Percentiles rank a stretch among this genome's conserved stretches.
Conservation (phyloP, 257 asterid genomes). For the Fraxinus cuspidata region DNA sequence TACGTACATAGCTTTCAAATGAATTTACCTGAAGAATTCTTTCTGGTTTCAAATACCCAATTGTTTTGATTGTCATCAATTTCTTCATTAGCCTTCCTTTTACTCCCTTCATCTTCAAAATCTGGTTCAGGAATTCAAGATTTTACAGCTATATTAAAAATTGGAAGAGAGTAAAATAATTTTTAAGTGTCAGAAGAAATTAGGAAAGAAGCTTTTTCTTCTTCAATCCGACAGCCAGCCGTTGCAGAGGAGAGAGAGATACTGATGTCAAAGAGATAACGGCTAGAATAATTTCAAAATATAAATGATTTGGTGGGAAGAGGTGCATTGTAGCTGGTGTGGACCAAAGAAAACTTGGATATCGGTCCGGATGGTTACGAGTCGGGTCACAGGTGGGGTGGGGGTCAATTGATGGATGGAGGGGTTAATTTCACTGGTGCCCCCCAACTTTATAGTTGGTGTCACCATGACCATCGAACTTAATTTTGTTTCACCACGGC, state of each 20-base stretch:
- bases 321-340: conserved; percentile 43
- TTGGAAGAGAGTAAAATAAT: neutral
- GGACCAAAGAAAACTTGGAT: neutral
- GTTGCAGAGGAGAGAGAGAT: conserved; percentile 24
- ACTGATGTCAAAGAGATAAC: conserved; percentile 37
- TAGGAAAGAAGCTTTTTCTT: neutral
- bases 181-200: conserved; percentile 2
- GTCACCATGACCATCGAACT: too few species aligned
- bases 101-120: conserved; percentile 57
- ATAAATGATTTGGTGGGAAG: conserved; percentile 51
- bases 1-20: conserved; percentile 47
- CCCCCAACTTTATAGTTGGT: too few species aligned
- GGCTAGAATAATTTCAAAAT: conserved; percentile 62
- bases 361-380: neutral
- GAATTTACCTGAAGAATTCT: conserved; percentile 65
- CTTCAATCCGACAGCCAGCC: conserved; percentile 7
- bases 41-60: conserved; percentile 74
- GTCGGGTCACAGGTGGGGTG: neutral
- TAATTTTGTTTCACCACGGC: too few species aligned
- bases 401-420: too few species aligned
- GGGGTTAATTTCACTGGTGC: too few species aligned
- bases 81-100: conserved; percentile 83
- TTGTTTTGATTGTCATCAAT: conserved; percentile 70
- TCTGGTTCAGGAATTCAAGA: conserved; percentile 1
- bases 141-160: neutral